Evolutionary conservation across 2,329 filamentous ascomycete species (phyloP), one percentile per base, ranked within the genome.

Genomic region (Chrysoporthe deuterocubensis): DNA sequence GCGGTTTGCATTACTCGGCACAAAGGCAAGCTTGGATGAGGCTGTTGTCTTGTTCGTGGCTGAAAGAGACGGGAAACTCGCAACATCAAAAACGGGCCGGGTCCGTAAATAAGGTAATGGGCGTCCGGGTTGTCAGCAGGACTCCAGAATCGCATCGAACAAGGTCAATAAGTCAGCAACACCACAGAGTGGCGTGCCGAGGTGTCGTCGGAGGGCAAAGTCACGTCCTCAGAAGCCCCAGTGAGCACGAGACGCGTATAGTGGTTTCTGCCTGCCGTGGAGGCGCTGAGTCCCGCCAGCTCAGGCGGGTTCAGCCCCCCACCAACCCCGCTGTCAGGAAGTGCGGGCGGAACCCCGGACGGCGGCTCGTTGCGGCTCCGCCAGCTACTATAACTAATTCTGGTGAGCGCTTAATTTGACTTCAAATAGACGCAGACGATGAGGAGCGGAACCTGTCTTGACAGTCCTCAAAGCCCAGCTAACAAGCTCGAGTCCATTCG

Each of bases 171-270:
- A 48, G 59, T 62, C 62, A 65, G 62, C 62, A 16, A 61, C 21
- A 32, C 40, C n/a, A 32, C 46, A 32, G 21, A 18, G 60, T 60
- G 60, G 60, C 32, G 61, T 16, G 46, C n/a, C 61, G 26, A 16
- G 13, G 26, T 34, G 50, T 11, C 40, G 11, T 21, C 32, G 44
- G 40, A 34, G 11, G 57, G 34, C 46, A n/a, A 62, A 11, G 13
- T 65, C 63, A 62, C 46, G 26, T 37, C 46, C 7, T 48, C 37
- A 63, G 21, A 18, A n/a, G 11, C 46, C 52, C 26, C 46, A 16
- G n/a, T 64, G 13, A 52, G 16, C 14, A 16, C 11, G 44, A 57
- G 67, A 67, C 67, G 67, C 67, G 67, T 67, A 67, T 58, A 67
- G 67, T 69, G 67, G 46, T 43, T 61, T 63, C 48, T 60, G 65